A percentile compares a stretch with the other conserved stretches of the same genome.
These are phyloP conservation scores for Lentithecium fluviatile DNA, from an alignment of 495 filamentous ascomycete genomes.

Conservation along the genomic window DNA sequence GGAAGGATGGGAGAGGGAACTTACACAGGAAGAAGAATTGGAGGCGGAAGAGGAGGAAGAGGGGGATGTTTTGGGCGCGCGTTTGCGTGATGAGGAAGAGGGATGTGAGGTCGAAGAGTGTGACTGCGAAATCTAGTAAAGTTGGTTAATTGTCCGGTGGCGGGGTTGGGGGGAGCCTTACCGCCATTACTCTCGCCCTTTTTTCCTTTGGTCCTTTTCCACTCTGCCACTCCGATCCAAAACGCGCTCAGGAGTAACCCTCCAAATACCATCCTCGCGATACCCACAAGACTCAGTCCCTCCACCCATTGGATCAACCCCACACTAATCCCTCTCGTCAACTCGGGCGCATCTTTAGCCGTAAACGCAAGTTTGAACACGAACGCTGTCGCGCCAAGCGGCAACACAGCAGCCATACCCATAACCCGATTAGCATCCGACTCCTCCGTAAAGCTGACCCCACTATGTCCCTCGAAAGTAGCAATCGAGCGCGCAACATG, in stretches of 20 bases:
- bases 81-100: constrained; percentile 87
- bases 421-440: constrained; percentile 20
- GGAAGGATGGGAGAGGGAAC: constrained; percentile 48
- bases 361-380: constrained; percentile 83
- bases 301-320: constrained; percentile 31
- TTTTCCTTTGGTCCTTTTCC: constrained; percentile 10
- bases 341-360: constrained; percentile 79
- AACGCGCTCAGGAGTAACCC: constrained; percentile 21
- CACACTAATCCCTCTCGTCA: constrained; percentile 57
- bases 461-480: constrained; percentile 1
- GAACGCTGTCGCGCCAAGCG: constrained; percentile 59
- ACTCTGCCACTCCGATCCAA: constrained; percentile 22
- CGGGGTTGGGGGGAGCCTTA: background rate
- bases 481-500: constrained; percentile 21
- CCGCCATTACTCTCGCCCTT: constrained; percentile 4
- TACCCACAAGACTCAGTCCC: constrained; percentile 34
- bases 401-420: constrained; percentile 40
- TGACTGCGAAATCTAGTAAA: constrained; percentile 34
- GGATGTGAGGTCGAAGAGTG: constrained; percentile 66
- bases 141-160: constrained; percentile 31
- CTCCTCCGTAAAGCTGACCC: background rate
- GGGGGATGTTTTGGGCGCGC: constrained; percentile 74
- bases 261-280: constrained; percentile 40
- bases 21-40: constrained; percentile 54
- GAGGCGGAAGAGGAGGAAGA: constrained; percentile 71